A percentile compares a stretch with the other conserved stretches of the same genome.
Conservation (phyloP, 2,329 filamentous ascomycete genomes). For the Fusarium nelsonii region DNA sequence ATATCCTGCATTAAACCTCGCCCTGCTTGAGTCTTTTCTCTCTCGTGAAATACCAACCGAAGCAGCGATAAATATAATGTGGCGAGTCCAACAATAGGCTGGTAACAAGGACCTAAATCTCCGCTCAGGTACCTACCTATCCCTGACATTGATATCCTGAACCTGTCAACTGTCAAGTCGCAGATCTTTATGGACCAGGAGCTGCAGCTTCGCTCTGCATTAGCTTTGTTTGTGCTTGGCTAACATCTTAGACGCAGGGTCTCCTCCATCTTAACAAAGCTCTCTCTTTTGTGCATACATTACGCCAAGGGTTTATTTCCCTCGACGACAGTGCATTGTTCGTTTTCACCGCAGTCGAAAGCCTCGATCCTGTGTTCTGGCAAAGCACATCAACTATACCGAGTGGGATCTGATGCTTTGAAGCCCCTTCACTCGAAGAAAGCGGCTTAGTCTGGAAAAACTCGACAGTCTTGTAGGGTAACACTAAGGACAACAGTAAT, state of each 20-base stretch:
- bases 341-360: neutral
- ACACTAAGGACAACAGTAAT: neutral
- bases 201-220: constrained; percentile 12
- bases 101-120: neutral
- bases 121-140: neutral
- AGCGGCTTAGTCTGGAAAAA: neutral
- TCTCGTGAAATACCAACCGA: neutral
- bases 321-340: neutral
- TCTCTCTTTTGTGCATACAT: neutral
- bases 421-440: neutral
- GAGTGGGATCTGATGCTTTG: neutral
- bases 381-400: neutral
- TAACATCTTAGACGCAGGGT: constrained; percentile 27
- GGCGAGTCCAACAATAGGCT: neutral
- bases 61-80: constrained; percentile 6
- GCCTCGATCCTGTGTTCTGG: neutral
- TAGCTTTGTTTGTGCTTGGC: constrained; percentile 4
- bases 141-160: constrained; percentile 7
- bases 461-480: neutral
- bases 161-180: constrained; percentile 9
- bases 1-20: constrained; percentile 4
- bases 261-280: constrained; percentile 12
- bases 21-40: constrained; percentile 21
- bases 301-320: neutral
- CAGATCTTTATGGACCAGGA: neutral